A percentile compares a stretch with the other conserved stretches of the same genome.
Evolutionary conservation across 768 basidiomycete genomes (phyloP).

Genomic region (Tylopilus subfusipes): DNA sequence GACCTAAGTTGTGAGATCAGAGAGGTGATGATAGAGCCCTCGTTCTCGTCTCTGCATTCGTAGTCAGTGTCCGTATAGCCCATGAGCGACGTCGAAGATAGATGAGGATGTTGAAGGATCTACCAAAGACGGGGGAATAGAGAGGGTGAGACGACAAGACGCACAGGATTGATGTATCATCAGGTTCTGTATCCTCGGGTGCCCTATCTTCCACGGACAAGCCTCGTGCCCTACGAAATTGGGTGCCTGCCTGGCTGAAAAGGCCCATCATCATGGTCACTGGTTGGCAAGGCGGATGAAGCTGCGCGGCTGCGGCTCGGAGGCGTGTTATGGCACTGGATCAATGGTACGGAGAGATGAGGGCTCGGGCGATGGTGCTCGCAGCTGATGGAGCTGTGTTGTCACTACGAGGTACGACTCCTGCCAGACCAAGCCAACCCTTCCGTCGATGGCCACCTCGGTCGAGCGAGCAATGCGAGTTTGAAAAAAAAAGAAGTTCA

Average conservation of each 20-base stretch:
- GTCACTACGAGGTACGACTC: slow-evolving; percentile 1
- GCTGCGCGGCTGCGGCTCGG: slow-evolving; percentile 25
- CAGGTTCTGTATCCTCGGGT: slow-evolving; percentile 80
- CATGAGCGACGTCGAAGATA: slow-evolving; percentile 21
- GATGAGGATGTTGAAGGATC: slow-evolving; percentile 4
- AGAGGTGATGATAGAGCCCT: slow-evolving; percentile 84
- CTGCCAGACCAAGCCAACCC: neutral
- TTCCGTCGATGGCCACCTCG: neutral
- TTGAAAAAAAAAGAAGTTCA: neutral
- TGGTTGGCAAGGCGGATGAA: slow-evolving; percentile 5
- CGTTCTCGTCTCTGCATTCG: slow-evolving; percentile 76
- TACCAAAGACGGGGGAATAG: slow-evolving; percentile 30
- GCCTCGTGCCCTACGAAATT: slow-evolving; percentile 66
- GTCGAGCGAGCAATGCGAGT: neutral
- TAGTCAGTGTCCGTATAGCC: slow-evolving; percentile 33
- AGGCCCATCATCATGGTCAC: slow-evolving; percentile 77
- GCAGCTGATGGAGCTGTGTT: slow-evolving; percentile 8
- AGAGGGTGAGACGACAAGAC: slow-evolving; percentile 36
- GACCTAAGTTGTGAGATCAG: slow-evolving; percentile 88
- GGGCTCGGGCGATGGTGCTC: neutral
- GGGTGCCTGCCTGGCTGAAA: slow-evolving; percentile 65
- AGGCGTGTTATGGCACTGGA: slow-evolving; percentile 15
- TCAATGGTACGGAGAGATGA: neutral
- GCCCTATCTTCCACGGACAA: slow-evolving; percentile 62
- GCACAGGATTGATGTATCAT: slow-evolving; percentile 87